Conservation (phyloP, 1,284 basidiomycete genomes). For the Fomitopsis betulina region DNA sequence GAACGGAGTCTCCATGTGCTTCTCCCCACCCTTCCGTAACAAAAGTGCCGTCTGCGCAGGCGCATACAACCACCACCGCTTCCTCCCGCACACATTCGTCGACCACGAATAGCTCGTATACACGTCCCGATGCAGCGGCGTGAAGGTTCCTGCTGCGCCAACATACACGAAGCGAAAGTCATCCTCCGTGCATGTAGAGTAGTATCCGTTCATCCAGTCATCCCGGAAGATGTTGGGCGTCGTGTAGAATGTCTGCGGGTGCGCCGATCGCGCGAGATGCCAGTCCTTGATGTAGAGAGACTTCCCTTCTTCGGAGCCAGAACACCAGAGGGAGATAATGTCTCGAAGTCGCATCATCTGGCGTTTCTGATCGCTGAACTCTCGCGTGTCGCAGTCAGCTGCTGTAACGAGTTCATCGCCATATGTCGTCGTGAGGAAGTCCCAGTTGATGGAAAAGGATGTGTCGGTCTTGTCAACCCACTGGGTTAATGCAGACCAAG, state of each 20-base stretch:
- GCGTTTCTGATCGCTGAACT: conserved; percentile 27
- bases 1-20: conserved; percentile 18
- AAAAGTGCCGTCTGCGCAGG: conserved; percentile 24
- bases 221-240: conserved; percentile 28
- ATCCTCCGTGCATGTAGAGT: conserved; percentile 24
- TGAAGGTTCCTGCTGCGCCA: conserved; percentile 26
- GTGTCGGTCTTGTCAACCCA: conserved; percentile 8
- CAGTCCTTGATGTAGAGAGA: conserved; percentile 30
- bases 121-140: conserved; percentile 29
- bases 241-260: conserved; percentile 19
- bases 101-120: conserved; percentile 32
- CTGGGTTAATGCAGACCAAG: conserved; percentile 19
- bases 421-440: conserved; percentile 16
- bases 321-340: conserved; percentile 21
- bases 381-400: conserved; percentile 24
- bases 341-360: conserved; percentile 17
- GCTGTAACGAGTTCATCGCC: conserved; percentile 21
- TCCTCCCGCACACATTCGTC: conserved; percentile 27
- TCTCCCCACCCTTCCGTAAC: conserved; percentile 19
- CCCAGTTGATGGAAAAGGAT: conserved; percentile 19
- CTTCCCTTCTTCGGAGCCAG: conserved; percentile 11
- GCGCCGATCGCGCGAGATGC: conserved; percentile 22
- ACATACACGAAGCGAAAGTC: conserved; percentile 31
- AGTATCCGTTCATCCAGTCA: conserved; percentile 32
- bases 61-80: conserved; percentile 31